Percentiles rank a stretch among this genome's conserved stretches.
These are phyloP conservation scores for Yarrowia keelungensis DNA, from an alignment of 805 yeast genomes.

Conservation along the genomic window DNA sequence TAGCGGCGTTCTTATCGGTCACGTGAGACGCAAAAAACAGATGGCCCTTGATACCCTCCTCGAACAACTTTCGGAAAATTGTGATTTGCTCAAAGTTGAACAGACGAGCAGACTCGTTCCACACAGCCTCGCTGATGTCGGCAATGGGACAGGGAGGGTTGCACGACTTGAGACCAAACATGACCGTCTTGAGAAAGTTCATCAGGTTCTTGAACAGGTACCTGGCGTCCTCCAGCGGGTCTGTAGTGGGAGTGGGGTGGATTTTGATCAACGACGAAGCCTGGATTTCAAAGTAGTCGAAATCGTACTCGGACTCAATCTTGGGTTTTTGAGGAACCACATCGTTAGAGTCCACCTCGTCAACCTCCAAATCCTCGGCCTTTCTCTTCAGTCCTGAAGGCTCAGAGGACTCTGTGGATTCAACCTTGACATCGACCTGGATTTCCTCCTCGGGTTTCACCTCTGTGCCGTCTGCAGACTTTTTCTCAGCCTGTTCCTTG, in stretches of 20 bases:
- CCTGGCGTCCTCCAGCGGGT: conserved; percentile 85
- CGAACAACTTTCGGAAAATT: conserved; percentile 75
- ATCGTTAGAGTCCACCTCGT: conserved; percentile 1
- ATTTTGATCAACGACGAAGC: conserved; percentile 65
- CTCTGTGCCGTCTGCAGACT: neutral
- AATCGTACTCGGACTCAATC: conserved; percentile 48
- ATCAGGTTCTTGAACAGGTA: conserved; percentile 85
- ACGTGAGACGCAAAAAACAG: conserved; percentile 67
- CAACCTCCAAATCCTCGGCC: conserved; percentile 3
- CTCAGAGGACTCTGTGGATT: neutral
- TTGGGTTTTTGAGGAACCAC: conserved; percentile 17
- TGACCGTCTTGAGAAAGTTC: conserved; percentile 87
- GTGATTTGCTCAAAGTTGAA: conserved; percentile 82
- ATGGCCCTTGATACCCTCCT: conserved; percentile 84
- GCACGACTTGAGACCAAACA: conserved; percentile 86
- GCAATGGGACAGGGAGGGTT: conserved; percentile 72
- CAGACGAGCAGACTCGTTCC: conserved; percentile 89
- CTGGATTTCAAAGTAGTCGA: conserved; percentile 54
- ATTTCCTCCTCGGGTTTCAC: conserved; percentile 1
- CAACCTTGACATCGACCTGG: conserved; percentile 17
- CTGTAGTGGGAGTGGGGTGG: conserved; percentile 58
- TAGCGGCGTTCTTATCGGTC: conserved; percentile 48
- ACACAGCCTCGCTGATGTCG: conserved; percentile 60
- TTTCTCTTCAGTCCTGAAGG: conserved; percentile 10
- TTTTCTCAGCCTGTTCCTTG: conserved; percentile 34